phyloP scores from a whole-genome alignment of 805 yeast genomes.

The Kluyveromyces wickerhamii region DNA sequence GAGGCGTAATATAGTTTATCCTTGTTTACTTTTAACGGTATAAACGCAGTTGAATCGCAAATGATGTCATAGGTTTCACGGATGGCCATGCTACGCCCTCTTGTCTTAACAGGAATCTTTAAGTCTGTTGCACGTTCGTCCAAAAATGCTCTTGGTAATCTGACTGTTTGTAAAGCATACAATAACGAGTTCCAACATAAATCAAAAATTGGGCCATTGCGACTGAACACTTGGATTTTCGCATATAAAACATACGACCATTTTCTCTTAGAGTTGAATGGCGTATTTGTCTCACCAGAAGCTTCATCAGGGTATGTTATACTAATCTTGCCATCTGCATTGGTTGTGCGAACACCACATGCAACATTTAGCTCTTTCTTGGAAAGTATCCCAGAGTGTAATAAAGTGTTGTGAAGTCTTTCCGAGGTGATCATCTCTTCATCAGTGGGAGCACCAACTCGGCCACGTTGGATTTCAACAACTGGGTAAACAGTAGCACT shows the following conservation, averaged over 20 bases:
- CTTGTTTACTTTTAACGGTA: conserved; percentile 34
- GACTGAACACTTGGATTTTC: conserved; percentile 65
- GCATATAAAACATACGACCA: conserved; percentile 61
- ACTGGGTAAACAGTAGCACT: conserved; percentile 54
- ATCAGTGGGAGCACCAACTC: conserved; percentile 72
- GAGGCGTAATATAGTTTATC: conserved; percentile 35
- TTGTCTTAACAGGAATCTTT: conserved; percentile 43
- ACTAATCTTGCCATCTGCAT: conserved; percentile 41
- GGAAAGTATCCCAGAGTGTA: conserved; percentile 48
- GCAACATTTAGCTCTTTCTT: conserved; percentile 39
- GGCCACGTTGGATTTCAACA: conserved; percentile 69
- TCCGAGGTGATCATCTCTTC: conserved; percentile 78
- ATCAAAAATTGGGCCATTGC: conserved; percentile 78
- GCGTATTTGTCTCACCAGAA: conserved; percentile 22
- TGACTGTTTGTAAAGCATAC: conserved; percentile 49
- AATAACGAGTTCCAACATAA: conserved; percentile 62
- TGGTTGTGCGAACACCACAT: conserved; percentile 39
- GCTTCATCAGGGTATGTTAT: conserved; percentile 41
- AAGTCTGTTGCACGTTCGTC: conserved; percentile 53
- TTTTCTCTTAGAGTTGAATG: conserved; percentile 34
- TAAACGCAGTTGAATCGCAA: conserved; percentile 42
- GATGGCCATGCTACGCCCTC: conserved; percentile 41
- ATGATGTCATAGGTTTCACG: conserved; percentile 45
- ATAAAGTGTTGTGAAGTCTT: conserved; percentile 48
- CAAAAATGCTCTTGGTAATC: conserved; percentile 59